Base-by-base conservation (phyloP, 768 basidiomycete species). In the Psilocybe cubensis region DNA sequence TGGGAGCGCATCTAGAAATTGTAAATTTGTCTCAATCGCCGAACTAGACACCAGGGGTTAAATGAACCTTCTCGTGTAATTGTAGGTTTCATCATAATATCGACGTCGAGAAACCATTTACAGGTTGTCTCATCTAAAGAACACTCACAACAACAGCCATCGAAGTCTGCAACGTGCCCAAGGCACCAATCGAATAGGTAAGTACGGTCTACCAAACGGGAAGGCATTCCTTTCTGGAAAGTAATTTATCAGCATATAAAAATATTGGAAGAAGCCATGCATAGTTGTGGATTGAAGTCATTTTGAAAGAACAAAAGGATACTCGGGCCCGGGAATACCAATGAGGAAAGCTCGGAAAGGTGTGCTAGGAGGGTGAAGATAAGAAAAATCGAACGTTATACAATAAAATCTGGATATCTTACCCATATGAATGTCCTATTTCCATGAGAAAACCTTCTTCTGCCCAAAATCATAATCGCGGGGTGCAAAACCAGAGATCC, bases 361-460 rank as follows among this genome's bases (percentile, higher is more conserved):
- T 14, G 24, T 18, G 45, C 23, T 47, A 6, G 35, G 27, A 28
- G 46, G 46, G 31, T 29, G 41, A 28, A 33, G 11, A 46, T 18
- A 38, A 41, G 29, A 24, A 33, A 50, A 33, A 61, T 64, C 65
- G 57, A 54, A 43, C 42, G 53, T 17, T 53, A 54, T 42, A 65
- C 45, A 58, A 63, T 66, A 46, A 49, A 53, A 57, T 64, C 47
- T 63, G 62, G 63, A 63, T 54, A 23, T 41, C 49, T 56, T 48
- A 45, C 41, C 56, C 27, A 43, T 42, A 9, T 56, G 44, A 46
- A 59, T 47, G 25, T 9, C 50, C 31, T 20, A 31, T 21, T 44
- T 43, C 27, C 24, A 18, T 20, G 23, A 54, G 24, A 33, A 28
- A 40, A 41, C 57, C 52, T 54, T 54, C 52, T 31, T 46, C 23